Conservation (phyloP, 1,284 basidiomycete species). For the Cutaneotrichosporon arboriforme region DNA sequence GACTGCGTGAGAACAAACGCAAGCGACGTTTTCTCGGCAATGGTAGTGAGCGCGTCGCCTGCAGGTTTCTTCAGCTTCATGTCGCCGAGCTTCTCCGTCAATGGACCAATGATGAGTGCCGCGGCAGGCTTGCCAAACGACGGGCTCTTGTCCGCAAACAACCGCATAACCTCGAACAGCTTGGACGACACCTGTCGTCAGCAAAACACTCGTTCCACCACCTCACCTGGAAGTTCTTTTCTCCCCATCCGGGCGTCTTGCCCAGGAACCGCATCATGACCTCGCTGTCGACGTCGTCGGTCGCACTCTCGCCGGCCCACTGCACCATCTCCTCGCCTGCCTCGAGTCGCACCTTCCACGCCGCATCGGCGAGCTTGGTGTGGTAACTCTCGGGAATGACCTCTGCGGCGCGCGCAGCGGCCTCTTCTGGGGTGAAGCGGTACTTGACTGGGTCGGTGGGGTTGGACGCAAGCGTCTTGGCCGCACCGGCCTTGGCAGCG, state of each 20-base stretch:
- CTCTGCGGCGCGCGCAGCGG: constrained; percentile 71
- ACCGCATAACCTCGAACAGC: constrained; percentile 67
- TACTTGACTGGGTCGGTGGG: constrained; percentile 80
- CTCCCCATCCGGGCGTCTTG: constrained; percentile 88
- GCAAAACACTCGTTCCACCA: neutral
- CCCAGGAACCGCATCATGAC: constrained; percentile 81
- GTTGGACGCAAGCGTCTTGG: constrained; percentile 55
- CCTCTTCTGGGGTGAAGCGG: constrained; percentile 86
- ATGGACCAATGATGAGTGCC: constrained; percentile 74
- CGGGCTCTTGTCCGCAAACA: constrained; percentile 71
- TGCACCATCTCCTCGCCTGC: constrained; percentile 77
- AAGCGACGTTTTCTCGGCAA: constrained; percentile 87
- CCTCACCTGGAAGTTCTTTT: constrained; percentile 95
- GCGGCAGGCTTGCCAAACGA: constrained; percentile 81
- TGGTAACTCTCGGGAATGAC: constrained; percentile 68
- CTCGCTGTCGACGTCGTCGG: constrained; percentile 74
- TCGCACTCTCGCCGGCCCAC: constrained; percentile 67
- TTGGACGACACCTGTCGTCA: constrained; percentile 71
- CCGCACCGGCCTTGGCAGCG: constrained; percentile 40
- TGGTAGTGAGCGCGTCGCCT: constrained; percentile 75
- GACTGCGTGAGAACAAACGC: constrained; percentile 92
- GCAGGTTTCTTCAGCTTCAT: constrained; percentile 95
- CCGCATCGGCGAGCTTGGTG: constrained; percentile 70
- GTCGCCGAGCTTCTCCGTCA: constrained; percentile 94
- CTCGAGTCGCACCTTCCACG: constrained; percentile 89